Evolutionary conservation across 108 stramenopile genomes (phyloP).

Genomic region (Cyclotella kingstonii): DNA sequence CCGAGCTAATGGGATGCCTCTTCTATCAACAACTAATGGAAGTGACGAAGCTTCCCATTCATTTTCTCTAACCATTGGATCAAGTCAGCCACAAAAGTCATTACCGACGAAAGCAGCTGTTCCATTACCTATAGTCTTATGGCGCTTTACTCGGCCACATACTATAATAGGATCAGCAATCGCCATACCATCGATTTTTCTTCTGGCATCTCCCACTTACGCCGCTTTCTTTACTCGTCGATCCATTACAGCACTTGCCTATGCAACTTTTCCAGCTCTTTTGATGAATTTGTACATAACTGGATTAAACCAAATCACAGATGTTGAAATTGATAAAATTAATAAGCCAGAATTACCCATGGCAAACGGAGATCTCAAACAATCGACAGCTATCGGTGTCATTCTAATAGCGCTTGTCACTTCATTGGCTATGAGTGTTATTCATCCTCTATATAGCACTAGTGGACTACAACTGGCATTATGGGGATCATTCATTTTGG

Average conservation of each 20-base stretch:
- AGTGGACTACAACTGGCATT: conserved; percentile 75
- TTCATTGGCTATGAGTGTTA: conserved; percentile 65
- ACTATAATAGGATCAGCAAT: conserved; percentile 94
- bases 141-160: conserved; percentile 95
- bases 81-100: no score
- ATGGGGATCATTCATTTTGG: conserved; percentile 83
- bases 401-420: conserved; percentile 56
- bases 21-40: no score
- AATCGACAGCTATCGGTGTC: conserved; percentile 50
- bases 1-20: no score
- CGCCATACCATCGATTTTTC: conserved; percentile 88
- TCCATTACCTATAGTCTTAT: conserved; percentile 70
- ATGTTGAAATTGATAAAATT: conserved; percentile 95
- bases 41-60: no score
- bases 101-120: not conserved
- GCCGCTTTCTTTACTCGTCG: conserved; percentile 46
- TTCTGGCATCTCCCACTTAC: conserved; percentile 79
- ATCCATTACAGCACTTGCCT: conserved; percentile 48
- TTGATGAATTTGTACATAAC: conserved; percentile 96
- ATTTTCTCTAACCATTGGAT: no score
- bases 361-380: conserved; percentile 75
- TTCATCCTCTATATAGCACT: conserved; percentile 51
- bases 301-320: conserved; percentile 95
- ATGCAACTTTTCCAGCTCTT: conserved; percentile 87
- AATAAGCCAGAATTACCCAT: conserved; percentile 94